phyloP scores from a whole-genome alignment of 177 flowering plant species.

The Vitis hybrid region DNA sequence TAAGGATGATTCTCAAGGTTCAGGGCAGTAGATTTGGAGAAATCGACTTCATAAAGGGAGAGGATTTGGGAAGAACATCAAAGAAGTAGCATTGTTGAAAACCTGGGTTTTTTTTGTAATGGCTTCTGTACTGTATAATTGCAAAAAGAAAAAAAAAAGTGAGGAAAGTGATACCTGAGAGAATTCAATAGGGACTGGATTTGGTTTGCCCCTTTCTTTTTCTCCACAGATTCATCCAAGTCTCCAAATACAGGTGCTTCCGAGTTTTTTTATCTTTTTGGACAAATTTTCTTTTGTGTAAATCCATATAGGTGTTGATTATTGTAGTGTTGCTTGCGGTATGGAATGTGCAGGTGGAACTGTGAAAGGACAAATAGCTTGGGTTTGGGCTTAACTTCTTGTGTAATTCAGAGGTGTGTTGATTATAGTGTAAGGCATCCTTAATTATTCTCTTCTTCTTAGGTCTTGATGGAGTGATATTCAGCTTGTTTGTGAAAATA shows the following conservation, averaged over 20 bases:
- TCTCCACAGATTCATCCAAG: slow-evolving; percentile 18
- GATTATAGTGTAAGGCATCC: slow-evolving; percentile 31
- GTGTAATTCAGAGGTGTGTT: slow-evolving; percentile 35
- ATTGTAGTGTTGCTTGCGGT: slow-evolving; percentile 13
- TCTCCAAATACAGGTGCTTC: slow-evolving; percentile 29
- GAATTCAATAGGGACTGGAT: slow-evolving; percentile 26
- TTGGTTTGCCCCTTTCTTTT: slow-evolving; percentile 27
- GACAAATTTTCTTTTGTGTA: neutral
- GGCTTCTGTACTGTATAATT: slow-evolving; percentile 31
- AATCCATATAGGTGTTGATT: neutral
- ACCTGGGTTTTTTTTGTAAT: slow-evolving; percentile 27
- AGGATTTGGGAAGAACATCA: slow-evolving; percentile 9
- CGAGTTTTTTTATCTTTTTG: slow-evolving; percentile 1
- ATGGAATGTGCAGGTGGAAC: slow-evolving; percentile 33
- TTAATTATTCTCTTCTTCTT: slow-evolving; percentile 28
- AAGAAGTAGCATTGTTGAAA: slow-evolving; percentile 23
- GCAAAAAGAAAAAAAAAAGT: slow-evolving; percentile 9
- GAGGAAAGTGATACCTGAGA: slow-evolving; percentile 11
- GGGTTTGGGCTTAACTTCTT: slow-evolving; percentile 28
- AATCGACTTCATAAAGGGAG: neutral
- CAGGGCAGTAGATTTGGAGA: slow-evolving; percentile 28
- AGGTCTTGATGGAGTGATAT: slow-evolving; percentile 24
- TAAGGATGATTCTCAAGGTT: slow-evolving; percentile 55
- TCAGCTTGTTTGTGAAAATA: slow-evolving; percentile 31
- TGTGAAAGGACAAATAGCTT: slow-evolving; percentile 25